These are phyloP conservation scores for Dittrichia graveolens DNA, from an alignment of 129 eudicot genomes.

Conservation along the genomic window DNA sequence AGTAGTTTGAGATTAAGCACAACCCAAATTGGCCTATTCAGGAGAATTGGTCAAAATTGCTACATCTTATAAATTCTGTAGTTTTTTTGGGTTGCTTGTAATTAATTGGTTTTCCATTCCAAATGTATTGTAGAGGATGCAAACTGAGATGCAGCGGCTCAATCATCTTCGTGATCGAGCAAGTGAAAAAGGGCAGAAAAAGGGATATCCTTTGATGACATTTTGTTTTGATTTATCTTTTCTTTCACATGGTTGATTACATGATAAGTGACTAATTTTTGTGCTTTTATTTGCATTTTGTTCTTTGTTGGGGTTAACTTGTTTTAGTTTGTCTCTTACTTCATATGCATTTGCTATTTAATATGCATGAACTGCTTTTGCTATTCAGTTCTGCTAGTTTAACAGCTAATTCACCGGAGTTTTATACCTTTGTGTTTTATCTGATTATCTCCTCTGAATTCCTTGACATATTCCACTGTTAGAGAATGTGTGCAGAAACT, in stretches of 20 bases:
- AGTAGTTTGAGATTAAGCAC: constrained; percentile 7
- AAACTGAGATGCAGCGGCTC: constrained; percentile 68
- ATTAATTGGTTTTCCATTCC: constrained; percentile 17
- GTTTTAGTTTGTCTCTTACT: too few relatives aligned
- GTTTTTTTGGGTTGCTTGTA: constrained; percentile 23
- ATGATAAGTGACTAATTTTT: too few relatives aligned
- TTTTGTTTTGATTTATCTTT: constrained; percentile 11
- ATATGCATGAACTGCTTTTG: background rate
- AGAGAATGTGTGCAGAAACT: constrained; percentile 82
- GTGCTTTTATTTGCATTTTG: too few relatives aligned
- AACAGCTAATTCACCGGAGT: background rate
- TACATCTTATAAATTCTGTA: background rate
- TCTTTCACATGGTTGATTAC: background rate
- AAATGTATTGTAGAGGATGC: constrained; percentile 57
- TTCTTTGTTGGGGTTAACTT: background rate
- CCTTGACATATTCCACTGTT: constrained; percentile 73
- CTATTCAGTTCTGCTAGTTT: constrained; percentile 2
- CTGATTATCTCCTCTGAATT: constrained; percentile 26
- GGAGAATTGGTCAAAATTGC: constrained; percentile 12
- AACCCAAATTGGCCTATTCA: background rate
- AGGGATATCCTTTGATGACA: constrained; percentile 78
- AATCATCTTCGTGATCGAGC: constrained; percentile 83
- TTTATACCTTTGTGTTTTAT: background rate
- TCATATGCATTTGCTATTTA: too few relatives aligned
- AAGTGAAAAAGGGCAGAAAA: constrained; percentile 80